phyloP scores from a whole-genome alignment of 73 alveolate species.

The Blepharisma japonicum region DNA sequence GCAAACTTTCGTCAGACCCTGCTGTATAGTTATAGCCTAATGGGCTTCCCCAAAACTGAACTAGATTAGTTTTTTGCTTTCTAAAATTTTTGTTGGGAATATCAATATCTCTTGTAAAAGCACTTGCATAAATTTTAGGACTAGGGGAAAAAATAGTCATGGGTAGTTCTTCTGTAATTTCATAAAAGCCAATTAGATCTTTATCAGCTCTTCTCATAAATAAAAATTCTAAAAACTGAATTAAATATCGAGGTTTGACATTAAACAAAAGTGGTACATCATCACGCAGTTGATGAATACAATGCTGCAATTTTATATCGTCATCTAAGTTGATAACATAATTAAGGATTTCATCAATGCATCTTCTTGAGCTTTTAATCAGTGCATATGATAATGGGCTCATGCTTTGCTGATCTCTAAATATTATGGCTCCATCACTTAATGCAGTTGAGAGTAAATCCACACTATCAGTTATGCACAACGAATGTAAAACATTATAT shows the following conservation, averaged over 20 bases:
- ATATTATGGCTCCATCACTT: too few relatives aligned
- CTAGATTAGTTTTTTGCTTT: not conserved
- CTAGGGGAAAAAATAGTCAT: not conserved
- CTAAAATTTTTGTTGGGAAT: not conserved
- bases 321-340: not conserved
- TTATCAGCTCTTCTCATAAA: not conserved
- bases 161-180: constrained; percentile 9
- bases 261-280: not conserved
- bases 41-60: not conserved
- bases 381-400: not conserved
- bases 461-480: too few relatives aligned
- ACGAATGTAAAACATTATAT: too few relatives aligned
- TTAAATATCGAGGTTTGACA: not conserved
- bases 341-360: not conserved
- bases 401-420: too few relatives aligned
- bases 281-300: not conserved
- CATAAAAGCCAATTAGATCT: not conserved
- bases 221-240: not conserved
- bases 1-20: not conserved
- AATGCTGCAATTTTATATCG: not conserved
- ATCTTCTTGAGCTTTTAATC: not conserved
- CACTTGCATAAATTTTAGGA: not conserved
- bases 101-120: not conserved
- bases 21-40: not conserved
- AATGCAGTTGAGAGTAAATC: too few relatives aligned